A percentile compares a stretch with the other conserved stretches of the same genome.
Evolutionary conservation across 345 rosid species (phyloP).

Genomic region (Excoecaria cochinchinensis): DNA sequence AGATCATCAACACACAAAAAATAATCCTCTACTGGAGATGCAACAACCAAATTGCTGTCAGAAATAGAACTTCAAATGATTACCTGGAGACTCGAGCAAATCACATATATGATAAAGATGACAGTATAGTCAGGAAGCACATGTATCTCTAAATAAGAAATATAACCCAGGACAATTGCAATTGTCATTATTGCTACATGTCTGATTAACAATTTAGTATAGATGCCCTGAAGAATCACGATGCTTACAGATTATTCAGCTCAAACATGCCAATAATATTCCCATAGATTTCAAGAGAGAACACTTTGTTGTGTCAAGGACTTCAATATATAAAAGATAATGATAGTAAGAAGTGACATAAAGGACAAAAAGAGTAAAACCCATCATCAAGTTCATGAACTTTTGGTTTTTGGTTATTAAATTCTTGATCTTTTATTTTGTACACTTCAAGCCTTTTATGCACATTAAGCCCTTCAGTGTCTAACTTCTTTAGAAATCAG

Average conservation of each 20-base stretch:
- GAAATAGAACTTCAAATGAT: slow-evolving; percentile 29
- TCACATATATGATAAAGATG: slow-evolving; percentile 4
- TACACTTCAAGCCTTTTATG: too few species aligned
- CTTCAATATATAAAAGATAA: slow-evolving; percentile 8
- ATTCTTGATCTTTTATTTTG: too few species aligned
- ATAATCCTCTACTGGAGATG: slow-evolving; percentile 89
- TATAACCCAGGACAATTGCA: slow-evolving; percentile 5
- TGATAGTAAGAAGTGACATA: neutral
- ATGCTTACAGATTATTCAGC: slow-evolving; percentile 88
- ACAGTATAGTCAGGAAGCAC: neutral
- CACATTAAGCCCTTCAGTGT: too few species aligned
- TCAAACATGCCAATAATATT: slow-evolving; percentile 93
- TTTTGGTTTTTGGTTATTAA: too few species aligned
- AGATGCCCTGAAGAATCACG: slow-evolving; percentile 6
- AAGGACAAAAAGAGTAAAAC: too few species aligned
- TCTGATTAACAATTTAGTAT: slow-evolving; percentile 2
- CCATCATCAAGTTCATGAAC: too few species aligned
- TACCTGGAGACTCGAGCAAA: slow-evolving; percentile 17
- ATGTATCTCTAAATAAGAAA: neutral
- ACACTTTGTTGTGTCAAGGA: slow-evolving; percentile 73
- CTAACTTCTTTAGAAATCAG: too few species aligned
- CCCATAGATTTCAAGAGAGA: slow-evolving; percentile 89
- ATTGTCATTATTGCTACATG: neutral
- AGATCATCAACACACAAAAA: slow-evolving; percentile 78
- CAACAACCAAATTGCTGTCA: slow-evolving; percentile 89